phyloP scores from a whole-genome alignment of 768 basidiomycete species.

The Calocera cornea region DNA sequence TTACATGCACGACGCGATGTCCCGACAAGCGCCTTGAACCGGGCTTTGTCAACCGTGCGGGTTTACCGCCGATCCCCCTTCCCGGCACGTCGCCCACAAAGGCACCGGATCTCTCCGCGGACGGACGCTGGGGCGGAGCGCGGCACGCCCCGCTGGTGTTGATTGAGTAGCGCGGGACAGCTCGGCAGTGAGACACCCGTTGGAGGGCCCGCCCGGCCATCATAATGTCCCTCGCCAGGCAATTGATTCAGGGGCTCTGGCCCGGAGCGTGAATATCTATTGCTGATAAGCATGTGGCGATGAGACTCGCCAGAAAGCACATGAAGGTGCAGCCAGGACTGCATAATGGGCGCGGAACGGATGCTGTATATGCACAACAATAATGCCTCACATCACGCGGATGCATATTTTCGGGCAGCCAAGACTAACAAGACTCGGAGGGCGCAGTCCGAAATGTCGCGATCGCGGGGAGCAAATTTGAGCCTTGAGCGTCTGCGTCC shows the following conservation, averaged over 20 bases:
- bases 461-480: not conserved
- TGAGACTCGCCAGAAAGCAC: not conserved
- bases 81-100: not conserved
- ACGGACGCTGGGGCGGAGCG: not conserved
- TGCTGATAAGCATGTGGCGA: conserved; percentile 2
- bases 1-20: not conserved
- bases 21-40: too few species aligned
- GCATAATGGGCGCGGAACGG: not conserved
- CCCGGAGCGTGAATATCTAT: conserved; percentile 3
- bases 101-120: not conserved
- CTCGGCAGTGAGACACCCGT: not conserved
- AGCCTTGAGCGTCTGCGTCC: not conserved
- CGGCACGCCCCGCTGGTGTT: not conserved
- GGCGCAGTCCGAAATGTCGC: not conserved
- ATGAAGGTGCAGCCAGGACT: not conserved
- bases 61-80: too few species aligned
- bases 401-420: not conserved
- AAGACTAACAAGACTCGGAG: not conserved
- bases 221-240: too few species aligned
- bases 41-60: not conserved
- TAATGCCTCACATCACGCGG: conserved; percentile 4
- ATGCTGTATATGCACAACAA: not conserved
- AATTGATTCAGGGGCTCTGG: not conserved
- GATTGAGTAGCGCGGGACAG: not conserved
- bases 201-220: not conserved